Evolutionary conservation across 106 monocot species (phyloP), one percentile per base, ranked within the genome.

Genomic region (Iris macrosiphon): DNA sequence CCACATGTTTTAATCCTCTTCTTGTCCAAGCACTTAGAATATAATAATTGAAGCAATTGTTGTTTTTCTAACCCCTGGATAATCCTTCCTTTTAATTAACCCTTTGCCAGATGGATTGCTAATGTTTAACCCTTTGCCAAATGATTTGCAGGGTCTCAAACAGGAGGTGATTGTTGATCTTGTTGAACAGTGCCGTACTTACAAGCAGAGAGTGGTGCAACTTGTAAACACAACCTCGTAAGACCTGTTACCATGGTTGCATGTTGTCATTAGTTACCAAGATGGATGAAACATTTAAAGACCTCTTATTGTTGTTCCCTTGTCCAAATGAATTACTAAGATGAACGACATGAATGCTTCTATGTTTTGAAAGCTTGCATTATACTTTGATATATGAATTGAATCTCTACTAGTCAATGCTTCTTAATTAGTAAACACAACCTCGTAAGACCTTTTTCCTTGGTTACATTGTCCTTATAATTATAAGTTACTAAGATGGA

Each of bases 131-230:
- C n/a, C n/a, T n/a, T n/a, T n/a, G n/a, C n/a, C n/a, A n/a, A 31
- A 11, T 49, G 10, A 61, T 60, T 14, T 67, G 45, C 67, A 94
- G 94, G 88, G 84, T 30, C 55, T 88, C 18, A 85, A 66, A 51
- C 88, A 94, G 58, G 94, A 94, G 46, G 84, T 94, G 13, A 76
- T 94, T 64, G 71, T 89, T 69, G 94, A 94, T 37, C 88, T 94
- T 67, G 88, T 85, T 35, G 70, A 76, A 19, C 94, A 94, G 38
- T 88, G 88, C 29, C 81, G 81, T 60, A 65, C 71, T 60, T 75
- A 81, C 60, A 94, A 85, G 60, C 74, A 79, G 34, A 78, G 79
- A 78, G 75, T 94, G 51, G 81, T 89, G 11, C 80, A 84, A 21
- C 88, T 94, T 63, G 84, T 94, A 13, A 79, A 85, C 64, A 70